A percentile compares a stretch with the other conserved stretches of the same genome.
phyloP scores from a whole-genome alignment of 352 stramenopile genomes.

The Phytophthora tubulina region DNA sequence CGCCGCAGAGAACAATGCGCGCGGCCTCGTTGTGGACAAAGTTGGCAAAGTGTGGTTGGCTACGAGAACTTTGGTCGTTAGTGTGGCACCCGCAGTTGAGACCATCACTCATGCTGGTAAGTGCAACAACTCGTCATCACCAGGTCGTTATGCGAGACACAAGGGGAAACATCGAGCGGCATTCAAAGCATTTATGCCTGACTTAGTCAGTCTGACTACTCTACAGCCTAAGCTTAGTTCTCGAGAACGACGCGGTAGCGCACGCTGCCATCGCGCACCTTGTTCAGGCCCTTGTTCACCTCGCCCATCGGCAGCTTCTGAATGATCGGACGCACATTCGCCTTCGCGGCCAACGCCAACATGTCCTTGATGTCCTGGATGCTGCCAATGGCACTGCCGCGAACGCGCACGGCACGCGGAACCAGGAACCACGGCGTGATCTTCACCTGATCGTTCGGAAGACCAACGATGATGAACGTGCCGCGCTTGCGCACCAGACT shows the following conservation, averaged over 20 bases:
- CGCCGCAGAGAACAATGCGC: background rate
- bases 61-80: no score
- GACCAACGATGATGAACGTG: conserved; percentile 56
- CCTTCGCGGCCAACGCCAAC: conserved; percentile 72
- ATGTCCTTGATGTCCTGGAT: conserved; percentile 65
- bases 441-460: conserved; percentile 61
- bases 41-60: no score
- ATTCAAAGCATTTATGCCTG: no score
- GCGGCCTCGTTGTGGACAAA: background rate
- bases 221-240: conserved; percentile 16
- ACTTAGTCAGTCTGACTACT: no score
- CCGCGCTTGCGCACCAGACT: conserved; percentile 55
- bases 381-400: conserved; percentile 18
- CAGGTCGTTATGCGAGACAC: no score
- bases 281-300: conserved; percentile 26
- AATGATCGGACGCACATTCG: conserved; percentile 56
- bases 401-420: background rate
- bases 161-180: no score
- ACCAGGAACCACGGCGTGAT: conserved; percentile 46
- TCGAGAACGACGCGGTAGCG: conserved; percentile 45
- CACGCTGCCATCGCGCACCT: conserved; percentile 22
- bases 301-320: conserved; percentile 27
- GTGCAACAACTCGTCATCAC: background rate
- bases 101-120: background rate
- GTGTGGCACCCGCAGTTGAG: background rate